Percentiles rank a stretch among this genome's conserved stretches.
Conservation (phyloP, 140 eudicot genomes). For the Flaveria floridana region DNA sequence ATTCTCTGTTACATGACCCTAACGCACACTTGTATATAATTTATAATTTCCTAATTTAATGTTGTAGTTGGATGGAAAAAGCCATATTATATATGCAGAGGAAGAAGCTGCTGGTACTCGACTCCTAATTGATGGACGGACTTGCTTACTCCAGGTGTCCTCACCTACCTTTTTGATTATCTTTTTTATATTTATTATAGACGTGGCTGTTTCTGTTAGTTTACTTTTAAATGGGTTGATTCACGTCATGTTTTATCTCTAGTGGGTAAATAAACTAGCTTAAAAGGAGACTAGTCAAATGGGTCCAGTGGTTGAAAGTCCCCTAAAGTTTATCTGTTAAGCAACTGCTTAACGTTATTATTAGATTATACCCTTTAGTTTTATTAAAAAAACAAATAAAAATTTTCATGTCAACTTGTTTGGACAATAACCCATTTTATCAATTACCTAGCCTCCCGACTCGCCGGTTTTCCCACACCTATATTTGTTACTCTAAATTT, state of each 20-base stretch:
- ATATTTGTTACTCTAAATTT: constrained; percentile 17
- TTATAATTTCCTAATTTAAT: constrained; percentile 17
- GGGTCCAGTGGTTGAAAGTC: too few species aligned
- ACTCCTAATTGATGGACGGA: constrained; percentile 95
- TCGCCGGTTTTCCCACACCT: not conserved
- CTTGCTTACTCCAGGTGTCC: constrained; percentile 96
- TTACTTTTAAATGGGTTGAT: not conserved
- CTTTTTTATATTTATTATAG: not conserved
- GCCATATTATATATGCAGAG: constrained; percentile 94
- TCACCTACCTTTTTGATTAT: not conserved
- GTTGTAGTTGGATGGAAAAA: constrained; percentile 91
- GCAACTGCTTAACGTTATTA: too few species aligned
- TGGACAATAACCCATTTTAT: not conserved
- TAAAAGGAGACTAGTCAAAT: too few species aligned
- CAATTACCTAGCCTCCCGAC: not conserved
- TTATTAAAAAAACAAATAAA: too few species aligned
- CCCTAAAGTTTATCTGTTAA: not conserved
- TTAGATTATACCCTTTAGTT: too few species aligned
- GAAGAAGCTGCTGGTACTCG: constrained; percentile 99
- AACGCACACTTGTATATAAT: not conserved
- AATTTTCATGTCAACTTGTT: not conserved
- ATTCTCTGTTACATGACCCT: not conserved
- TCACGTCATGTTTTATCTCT: not conserved
- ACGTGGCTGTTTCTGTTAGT: not conserved
- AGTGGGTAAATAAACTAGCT: not conserved